Conservation (phyloP, 331 rosid genomes). For the Erythrophleum ivorense region DNA sequence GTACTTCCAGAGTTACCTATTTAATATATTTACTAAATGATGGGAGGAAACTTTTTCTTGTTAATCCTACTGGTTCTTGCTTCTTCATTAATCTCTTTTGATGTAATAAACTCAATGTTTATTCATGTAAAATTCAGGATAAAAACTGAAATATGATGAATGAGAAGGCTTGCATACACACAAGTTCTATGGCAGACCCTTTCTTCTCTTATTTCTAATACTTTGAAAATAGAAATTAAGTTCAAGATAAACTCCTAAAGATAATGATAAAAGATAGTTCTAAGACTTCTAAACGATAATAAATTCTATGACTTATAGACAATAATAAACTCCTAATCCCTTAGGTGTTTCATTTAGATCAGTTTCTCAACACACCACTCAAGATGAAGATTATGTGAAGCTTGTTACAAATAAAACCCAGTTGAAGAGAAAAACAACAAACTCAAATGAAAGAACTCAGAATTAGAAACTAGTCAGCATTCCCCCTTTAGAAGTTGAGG, state of each 20-base stretch:
- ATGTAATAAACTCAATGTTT: not conserved
- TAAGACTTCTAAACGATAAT: not conserved
- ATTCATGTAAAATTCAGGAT: not conserved
- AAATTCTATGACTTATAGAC: too few relatives aligned
- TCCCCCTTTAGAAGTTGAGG: not conserved
- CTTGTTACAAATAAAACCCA: not conserved
- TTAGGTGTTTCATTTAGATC: too few relatives aligned
- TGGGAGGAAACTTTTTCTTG: not conserved
- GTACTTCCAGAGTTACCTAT: conserved; percentile 17
- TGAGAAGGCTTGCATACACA: not conserved
- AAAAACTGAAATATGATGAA: not conserved
- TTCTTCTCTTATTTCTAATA: not conserved
- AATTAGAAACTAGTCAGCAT: not conserved
- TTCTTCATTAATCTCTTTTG: not conserved
- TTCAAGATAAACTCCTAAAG: not conserved
- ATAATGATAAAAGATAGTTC: not conserved
- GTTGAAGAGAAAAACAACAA: not conserved
- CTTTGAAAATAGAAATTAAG: not conserved
- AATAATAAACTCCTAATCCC: too few relatives aligned
- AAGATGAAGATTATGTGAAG: not conserved
- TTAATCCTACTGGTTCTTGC: not conserved
- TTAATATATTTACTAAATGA: not conserved
- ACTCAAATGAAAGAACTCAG: not conserved
- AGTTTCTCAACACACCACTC: not conserved
- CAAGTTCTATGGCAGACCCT: not conserved